These are phyloP conservation scores for Boletus sp. DNA, from an alignment of 768 basidiomycete genomes.

Conservation along the genomic window DNA sequence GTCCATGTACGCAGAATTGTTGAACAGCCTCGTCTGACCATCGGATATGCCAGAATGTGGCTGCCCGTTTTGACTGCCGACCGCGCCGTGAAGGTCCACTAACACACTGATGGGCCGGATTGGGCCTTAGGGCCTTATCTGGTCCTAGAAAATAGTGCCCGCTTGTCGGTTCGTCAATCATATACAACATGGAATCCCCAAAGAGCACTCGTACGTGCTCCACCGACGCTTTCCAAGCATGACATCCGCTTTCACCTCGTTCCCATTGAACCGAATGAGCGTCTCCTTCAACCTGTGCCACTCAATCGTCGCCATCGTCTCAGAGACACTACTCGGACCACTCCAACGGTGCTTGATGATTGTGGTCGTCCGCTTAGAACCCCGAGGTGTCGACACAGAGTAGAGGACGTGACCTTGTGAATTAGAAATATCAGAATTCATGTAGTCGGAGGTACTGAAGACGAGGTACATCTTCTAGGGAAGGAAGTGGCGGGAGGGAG, in stretches of 20 bases:
- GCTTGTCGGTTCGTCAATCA: slow-evolving; percentile 14
- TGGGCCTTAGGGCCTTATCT: too few species aligned
- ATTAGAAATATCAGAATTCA: slow-evolving; percentile 21
- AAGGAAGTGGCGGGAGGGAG: neutral
- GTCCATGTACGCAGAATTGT: slow-evolving; percentile 32
- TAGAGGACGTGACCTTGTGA: slow-evolving; percentile 19
- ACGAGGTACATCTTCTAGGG: slow-evolving; percentile 17
- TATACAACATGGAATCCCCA: neutral
- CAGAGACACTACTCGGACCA: slow-evolving; percentile 15
- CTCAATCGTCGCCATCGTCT: slow-evolving; percentile 36
- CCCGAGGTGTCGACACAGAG: slow-evolving; percentile 18
- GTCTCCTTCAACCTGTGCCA: slow-evolving; percentile 30
- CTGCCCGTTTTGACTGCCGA: slow-evolving; percentile 47
- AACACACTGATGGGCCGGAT: slow-evolving; percentile 47
- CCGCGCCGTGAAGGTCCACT: slow-evolving; percentile 54
- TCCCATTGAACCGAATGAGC: slow-evolving; percentile 31
- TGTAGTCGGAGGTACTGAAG: slow-evolving; percentile 20
- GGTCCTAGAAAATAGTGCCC: slow-evolving; percentile 34
- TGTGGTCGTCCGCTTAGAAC: slow-evolving; percentile 19
- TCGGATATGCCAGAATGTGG: slow-evolving; percentile 37
- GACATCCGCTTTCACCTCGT: slow-evolving; percentile 23
- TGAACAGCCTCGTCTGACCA: slow-evolving; percentile 40
- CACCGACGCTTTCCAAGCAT: slow-evolving; percentile 25
- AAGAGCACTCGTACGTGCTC: slow-evolving; percentile 17
- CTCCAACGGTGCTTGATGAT: slow-evolving; percentile 26